Evolutionary conservation across 768 basidiomycete genomes (phyloP).

Genomic region (Podaxis sp.): DNA sequence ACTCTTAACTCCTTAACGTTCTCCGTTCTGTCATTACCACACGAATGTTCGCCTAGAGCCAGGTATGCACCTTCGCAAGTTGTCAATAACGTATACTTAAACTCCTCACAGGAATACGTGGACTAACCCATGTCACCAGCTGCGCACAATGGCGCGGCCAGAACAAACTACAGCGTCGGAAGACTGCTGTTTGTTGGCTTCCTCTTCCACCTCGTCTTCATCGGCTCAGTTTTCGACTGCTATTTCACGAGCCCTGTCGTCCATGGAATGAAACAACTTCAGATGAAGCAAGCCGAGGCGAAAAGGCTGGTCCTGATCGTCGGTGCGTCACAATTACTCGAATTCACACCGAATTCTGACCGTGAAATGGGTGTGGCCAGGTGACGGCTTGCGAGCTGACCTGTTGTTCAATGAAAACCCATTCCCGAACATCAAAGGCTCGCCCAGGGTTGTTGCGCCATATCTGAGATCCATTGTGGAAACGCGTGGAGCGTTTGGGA

Average conservation of each 20-base stretch:
- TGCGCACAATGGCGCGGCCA: not conserved
- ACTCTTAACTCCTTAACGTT: not conserved
- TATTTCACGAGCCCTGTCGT: constrained; percentile 86
- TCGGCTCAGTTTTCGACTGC: constrained; percentile 77
- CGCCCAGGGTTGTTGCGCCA: constrained; percentile 67
- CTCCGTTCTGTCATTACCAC: not conserved
- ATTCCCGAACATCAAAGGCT: constrained; percentile 49
- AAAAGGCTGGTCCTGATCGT: constrained; percentile 80
- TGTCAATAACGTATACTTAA: not conserved
- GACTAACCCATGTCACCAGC: constrained; percentile 1
- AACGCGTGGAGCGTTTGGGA: constrained; percentile 71
- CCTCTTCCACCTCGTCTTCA: constrained; percentile 72
- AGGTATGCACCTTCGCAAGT: not conserved
- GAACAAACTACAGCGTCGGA: constrained; percentile 33
- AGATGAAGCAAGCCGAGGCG: constrained; percentile 44
- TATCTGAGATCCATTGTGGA: constrained; percentile 68
- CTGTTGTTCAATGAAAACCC: constrained; percentile 65
- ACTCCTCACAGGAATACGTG: not conserved
- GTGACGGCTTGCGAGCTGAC: constrained; percentile 84
- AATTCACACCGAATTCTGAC: not conserved
- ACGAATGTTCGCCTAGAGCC: not conserved
- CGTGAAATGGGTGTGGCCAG: constrained; percentile 32
- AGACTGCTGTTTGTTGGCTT: constrained; percentile 64
- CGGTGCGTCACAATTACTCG: constrained; percentile 39
- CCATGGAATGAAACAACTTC: constrained; percentile 66